Evolutionary conservation across 148 eudicot genomes (phyloP).

Genomic region (Nyssa sinensis): DNA sequence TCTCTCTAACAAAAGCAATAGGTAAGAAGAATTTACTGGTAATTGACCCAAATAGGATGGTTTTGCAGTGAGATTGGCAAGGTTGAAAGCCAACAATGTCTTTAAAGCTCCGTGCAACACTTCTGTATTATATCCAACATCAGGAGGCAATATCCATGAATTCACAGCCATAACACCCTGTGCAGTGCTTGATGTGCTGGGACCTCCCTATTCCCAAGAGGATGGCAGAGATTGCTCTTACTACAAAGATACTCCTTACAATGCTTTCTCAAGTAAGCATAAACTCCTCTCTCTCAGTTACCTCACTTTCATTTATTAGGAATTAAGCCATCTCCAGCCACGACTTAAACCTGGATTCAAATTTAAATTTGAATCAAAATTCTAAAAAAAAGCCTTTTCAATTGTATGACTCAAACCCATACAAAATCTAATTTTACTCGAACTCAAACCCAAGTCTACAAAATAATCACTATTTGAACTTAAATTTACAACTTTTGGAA

Average conservation of each 20-base stretch:
- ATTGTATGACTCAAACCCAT: too few relatives aligned
- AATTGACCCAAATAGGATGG: constrained; percentile 9
- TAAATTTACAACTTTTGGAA: too few relatives aligned
- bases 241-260: constrained; percentile 44
- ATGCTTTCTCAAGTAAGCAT: constrained; percentile 43
- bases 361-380: too few relatives aligned
- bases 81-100: constrained; percentile 36
- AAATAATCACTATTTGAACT: too few relatives aligned
- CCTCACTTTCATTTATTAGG: too few relatives aligned
- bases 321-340: too few relatives aligned
- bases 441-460: too few relatives aligned
- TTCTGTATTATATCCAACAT: constrained; percentile 74
- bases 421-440: too few relatives aligned
- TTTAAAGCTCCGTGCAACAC: constrained; percentile 73
- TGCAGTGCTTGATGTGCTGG: constrained; percentile 89
- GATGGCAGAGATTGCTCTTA: constrained; percentile 80
- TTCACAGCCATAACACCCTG: constrained; percentile 73
- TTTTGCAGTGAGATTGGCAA: constrained; percentile 64
- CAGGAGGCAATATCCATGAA: constrained; percentile 87
- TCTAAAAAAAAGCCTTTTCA: too few relatives aligned
- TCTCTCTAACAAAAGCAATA: too few relatives aligned
- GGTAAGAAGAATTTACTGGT: too few relatives aligned
- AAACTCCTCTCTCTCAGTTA: background rate
- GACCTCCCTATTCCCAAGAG: constrained; percentile 81
- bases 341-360: too few relatives aligned